A percentile compares a stretch with the other conserved stretches of the same genome.
phyloP scores from a whole-genome alignment of 257 asterid genomes.

The Misopates orontium region DNA sequence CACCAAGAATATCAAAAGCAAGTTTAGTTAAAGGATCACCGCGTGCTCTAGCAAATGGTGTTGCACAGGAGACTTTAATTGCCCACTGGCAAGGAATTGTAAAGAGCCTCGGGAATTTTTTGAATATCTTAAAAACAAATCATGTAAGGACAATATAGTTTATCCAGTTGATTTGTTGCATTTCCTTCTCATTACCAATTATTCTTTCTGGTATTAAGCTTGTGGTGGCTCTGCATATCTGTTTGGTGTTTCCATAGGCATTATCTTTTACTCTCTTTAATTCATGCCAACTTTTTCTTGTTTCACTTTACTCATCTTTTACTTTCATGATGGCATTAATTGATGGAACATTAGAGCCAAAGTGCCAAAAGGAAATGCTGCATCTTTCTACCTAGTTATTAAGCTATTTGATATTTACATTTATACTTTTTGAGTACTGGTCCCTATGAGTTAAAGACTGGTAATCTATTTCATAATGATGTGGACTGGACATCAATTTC shows the following conservation, averaged over 20 bases:
- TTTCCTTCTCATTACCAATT: background rate
- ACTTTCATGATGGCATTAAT: too few relatives aligned
- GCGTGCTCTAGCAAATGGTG: constrained; percentile 82
- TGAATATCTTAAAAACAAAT: constrained; percentile 66
- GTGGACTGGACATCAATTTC: too few relatives aligned
- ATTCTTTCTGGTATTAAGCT: background rate
- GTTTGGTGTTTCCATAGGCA: background rate
- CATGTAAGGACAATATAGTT: constrained; percentile 49
- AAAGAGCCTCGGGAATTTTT: constrained; percentile 63
- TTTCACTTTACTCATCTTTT: too few relatives aligned
- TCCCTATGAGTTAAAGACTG: too few relatives aligned
- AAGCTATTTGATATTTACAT: too few relatives aligned
- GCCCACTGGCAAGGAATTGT: constrained; percentile 99
- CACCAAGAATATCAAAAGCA: constrained; percentile 93
- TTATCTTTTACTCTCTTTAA: background rate
- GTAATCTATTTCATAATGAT: too few relatives aligned
- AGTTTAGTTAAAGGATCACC: constrained; percentile 84
- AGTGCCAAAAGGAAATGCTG: too few relatives aligned
- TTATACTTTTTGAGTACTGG: too few relatives aligned
- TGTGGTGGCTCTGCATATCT: background rate
- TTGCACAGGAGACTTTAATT: constrained; percentile 87
- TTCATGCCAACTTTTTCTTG: background rate
- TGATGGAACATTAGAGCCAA: too few relatives aligned
- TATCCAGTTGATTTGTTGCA: background rate
- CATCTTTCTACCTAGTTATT: too few relatives aligned